A percentile compares a stretch with the other conserved stretches of the same genome.
phyloP scores from a whole-genome alignment of 2,329 filamentous ascomycete species.

The Colletotrichum brevisporum region DNA sequence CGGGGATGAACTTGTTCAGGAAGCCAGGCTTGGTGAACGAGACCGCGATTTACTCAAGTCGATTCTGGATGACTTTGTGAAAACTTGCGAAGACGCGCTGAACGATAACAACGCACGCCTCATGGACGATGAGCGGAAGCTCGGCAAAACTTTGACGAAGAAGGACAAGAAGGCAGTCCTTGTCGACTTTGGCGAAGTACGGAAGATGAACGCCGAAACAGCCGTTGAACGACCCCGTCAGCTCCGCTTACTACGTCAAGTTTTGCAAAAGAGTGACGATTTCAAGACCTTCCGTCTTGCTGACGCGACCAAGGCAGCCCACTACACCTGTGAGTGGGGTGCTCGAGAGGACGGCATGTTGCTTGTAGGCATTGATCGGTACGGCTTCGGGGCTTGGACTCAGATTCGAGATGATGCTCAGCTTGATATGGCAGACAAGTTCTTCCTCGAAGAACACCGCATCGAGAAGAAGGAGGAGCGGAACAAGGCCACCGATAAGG shows the following conservation, averaged over 20 bases:
- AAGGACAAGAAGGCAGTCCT: slow-evolving; percentile 98
- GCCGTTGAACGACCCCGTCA: slow-evolving; percentile 92
- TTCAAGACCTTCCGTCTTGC: slow-evolving; percentile 86
- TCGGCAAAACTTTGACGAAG: slow-evolving; percentile 88
- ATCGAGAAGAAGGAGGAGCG: slow-evolving; percentile 98
- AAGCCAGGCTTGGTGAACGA: slow-evolving; percentile 86
- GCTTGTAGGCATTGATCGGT: slow-evolving; percentile 90
- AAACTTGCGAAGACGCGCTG: slow-evolving; percentile 69
- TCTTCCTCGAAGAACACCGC: slow-evolving; percentile 97
- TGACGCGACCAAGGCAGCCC: slow-evolving; percentile 91
- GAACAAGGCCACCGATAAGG: slow-evolving; percentile 81
- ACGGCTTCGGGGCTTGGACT: slow-evolving; percentile 96
- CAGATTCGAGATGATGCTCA: slow-evolving; percentile 94
- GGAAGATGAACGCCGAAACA: slow-evolving; percentile 96
- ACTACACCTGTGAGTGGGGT: slow-evolving; percentile 94
- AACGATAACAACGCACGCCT: slow-evolving; percentile 79
- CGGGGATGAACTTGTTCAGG: slow-evolving; percentile 86
- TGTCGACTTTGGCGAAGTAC: slow-evolving; percentile 93
- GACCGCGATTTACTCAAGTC: slow-evolving; percentile 84
- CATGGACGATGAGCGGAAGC: slow-evolving; percentile 84
- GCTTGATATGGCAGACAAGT: slow-evolving; percentile 87
- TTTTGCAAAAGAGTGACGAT: slow-evolving; percentile 77
- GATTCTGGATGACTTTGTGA: slow-evolving; percentile 82
- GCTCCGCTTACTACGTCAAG: slow-evolving; percentile 85
- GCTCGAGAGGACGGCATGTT: slow-evolving; percentile 97